phyloP scores from a whole-genome alignment of 1,139 yeast species.

The Pichia sp. region DNA sequence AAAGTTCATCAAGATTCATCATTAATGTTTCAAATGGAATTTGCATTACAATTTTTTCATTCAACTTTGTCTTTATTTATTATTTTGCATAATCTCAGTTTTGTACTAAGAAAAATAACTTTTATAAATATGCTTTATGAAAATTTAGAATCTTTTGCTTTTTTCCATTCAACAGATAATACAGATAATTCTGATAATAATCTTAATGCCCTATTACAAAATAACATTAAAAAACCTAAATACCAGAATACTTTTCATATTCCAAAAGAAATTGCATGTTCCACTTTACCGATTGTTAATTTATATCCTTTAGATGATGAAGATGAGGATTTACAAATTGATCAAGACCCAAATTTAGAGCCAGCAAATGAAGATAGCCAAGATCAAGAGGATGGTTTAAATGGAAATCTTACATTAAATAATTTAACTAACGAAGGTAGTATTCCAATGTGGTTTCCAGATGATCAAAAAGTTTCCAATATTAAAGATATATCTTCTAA shows the following conservation, averaged over 20 bases:
- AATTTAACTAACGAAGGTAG: slow-evolving; percentile 9
- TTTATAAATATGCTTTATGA: slow-evolving; percentile 20
- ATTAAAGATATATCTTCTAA: slow-evolving; percentile 30
- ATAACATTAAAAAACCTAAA: slow-evolving; percentile 1
- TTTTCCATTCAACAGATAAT: not conserved
- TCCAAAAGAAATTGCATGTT: slow-evolving; percentile 8
- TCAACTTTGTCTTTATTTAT: slow-evolving; percentile 40
- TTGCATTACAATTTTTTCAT: slow-evolving; percentile 31
- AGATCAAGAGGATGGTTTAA: slow-evolving; percentile 8
- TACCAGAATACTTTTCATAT: slow-evolving; percentile 5
- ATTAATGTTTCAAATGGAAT: slow-evolving; percentile 22
- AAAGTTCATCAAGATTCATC: slow-evolving; percentile 14
- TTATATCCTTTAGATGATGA: not conserved
- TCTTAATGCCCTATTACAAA: not conserved
- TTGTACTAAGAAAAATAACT: slow-evolving; percentile 27
- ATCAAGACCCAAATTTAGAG: not conserved
- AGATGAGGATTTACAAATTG: slow-evolving; percentile 6
- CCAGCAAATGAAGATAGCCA: not conserved
- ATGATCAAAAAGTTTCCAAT: slow-evolving; percentile 25
- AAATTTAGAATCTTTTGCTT: slow-evolving; percentile 9
- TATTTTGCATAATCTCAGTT: slow-evolving; percentile 29
- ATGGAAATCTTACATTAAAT: not conserved
- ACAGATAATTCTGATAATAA: not conserved
- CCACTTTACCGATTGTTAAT: slow-evolving; percentile 5
- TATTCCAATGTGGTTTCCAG: slow-evolving; percentile 27